Percentiles rank a stretch among this genome's conserved stretches.
These are phyloP conservation scores for Yarrowia osloensis DNA, from an alignment of 805 yeast genomes.

Conservation along the genomic window DNA sequence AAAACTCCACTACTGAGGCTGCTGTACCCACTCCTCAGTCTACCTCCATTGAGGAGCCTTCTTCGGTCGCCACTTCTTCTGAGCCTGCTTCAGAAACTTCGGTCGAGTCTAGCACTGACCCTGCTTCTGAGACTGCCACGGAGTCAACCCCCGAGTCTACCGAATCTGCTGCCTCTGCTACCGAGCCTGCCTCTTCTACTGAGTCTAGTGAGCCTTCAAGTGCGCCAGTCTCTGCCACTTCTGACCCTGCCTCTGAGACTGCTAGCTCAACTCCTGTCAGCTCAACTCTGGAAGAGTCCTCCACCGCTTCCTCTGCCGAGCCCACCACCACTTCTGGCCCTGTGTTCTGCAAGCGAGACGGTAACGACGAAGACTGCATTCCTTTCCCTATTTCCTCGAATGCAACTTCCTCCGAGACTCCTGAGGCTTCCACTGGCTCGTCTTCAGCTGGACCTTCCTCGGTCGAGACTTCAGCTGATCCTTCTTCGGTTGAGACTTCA, in stretches of 20 bases:
- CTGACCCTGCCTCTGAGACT: not conserved
- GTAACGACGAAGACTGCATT: not conserved
- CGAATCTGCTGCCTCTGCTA: not conserved
- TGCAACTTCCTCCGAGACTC: not conserved
- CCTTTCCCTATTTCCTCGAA: not conserved
- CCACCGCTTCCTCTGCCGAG: not conserved
- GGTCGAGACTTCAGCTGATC: not conserved
- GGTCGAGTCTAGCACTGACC: not conserved
- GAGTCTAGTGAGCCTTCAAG: not conserved
- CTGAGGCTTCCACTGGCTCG: not conserved
- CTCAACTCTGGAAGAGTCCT: not conserved
- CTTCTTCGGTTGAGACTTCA: not conserved
- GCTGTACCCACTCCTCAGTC: not conserved
- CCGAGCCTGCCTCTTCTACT: not conserved
- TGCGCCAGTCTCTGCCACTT: not conserved
- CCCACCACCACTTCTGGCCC: not conserved
- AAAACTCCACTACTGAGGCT: not conserved
- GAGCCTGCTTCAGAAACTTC: no score
- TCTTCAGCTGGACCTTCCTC: not conserved
- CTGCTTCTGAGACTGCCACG: not conserved
- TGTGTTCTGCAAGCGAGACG: not conserved
- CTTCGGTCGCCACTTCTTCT: not conserved
- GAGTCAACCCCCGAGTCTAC: no score
- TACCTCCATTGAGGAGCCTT: not conserved
- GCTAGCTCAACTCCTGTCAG: not conserved